Evolutionary conservation across 305 asterid species (phyloP), one percentile per base, ranked within the genome.

Genomic region (Fraxinus baroniana): DNA sequence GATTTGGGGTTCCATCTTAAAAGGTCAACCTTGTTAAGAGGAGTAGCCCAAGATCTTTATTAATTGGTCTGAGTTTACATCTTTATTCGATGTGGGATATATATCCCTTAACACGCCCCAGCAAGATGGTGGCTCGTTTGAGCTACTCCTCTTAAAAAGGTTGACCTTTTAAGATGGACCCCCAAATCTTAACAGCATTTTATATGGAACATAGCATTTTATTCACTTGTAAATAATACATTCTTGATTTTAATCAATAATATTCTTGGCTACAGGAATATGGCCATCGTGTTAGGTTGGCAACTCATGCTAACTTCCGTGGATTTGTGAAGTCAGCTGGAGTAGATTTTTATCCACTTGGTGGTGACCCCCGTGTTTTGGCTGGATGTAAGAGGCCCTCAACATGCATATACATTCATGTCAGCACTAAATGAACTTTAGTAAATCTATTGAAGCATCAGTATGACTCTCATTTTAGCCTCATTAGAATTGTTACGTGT

Each of bases 301-400:
- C 99, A 73, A 96, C 98, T 86, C 99, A 96, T 88, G 88, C 91
- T 52, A 96, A 94, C 87, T 96, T 96, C 89, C 87, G 87, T 46
- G 90, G 91, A 84, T 96, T 96, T 85, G 98, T 96, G 77, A 94
- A 92, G 90, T 91, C 97, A 32, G 97, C 94, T 75, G 98, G 97
- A 74, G 90, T 96, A 30, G 98, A 92, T 71, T 96, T 94, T 87
- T 94, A 88, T 85, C 98, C 98, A 7, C 90, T 96, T 78, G 99
- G 99, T 17, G 99, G 99, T 3, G 99, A 96, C 84, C 98, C 99
- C 85, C 95, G 97, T 82, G 88, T 94, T 83, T 90, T 96, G 93
- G 94, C 99, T 82, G 99, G 97, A 93, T 96, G 99, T 96, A 94
- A 96, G 99, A 85, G 90, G 88, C 85, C 85, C 87, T 91, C 83